A percentile compares a stretch with the other conserved stretches of the same genome.
Conservation (phyloP, 2,329 filamentous ascomycete species). For the Rhynchosporium graminicola region DNA sequence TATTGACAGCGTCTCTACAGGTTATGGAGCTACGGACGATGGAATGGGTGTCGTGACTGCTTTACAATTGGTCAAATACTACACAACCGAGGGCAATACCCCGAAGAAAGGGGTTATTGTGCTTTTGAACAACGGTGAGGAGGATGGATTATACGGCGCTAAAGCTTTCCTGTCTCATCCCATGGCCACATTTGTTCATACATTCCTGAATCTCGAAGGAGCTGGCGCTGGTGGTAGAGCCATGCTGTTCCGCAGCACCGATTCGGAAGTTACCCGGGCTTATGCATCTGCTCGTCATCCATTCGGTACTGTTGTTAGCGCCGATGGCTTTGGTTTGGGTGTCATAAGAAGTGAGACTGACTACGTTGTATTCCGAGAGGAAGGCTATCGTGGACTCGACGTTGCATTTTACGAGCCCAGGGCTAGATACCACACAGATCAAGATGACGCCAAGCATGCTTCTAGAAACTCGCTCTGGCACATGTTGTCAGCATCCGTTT, state of each 20-base stretch:
- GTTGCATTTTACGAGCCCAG: slow-evolving; percentile 88
- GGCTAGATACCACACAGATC: slow-evolving; percentile 84
- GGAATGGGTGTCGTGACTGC: slow-evolving; percentile 86
- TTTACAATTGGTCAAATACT: slow-evolving; percentile 84
- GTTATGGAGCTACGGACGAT: slow-evolving; percentile 91
- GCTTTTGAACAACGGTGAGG: slow-evolving; percentile 93
- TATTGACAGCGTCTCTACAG: slow-evolving; percentile 85
- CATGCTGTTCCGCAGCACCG: slow-evolving; percentile 83
- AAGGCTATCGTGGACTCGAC: slow-evolving; percentile 85
- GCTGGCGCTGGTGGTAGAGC: slow-evolving; percentile 89
- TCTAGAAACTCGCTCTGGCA: slow-evolving; percentile 78
- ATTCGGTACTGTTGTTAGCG: slow-evolving; percentile 79
- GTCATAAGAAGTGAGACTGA: slow-evolving; percentile 86
- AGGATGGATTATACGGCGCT: slow-evolving; percentile 88
- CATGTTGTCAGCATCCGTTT: slow-evolving; percentile 84
- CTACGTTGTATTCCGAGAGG: slow-evolving; percentile 77
- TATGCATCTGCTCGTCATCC: slow-evolving; percentile 74
- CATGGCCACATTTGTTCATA: slow-evolving; percentile 75
- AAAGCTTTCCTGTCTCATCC: slow-evolving; percentile 82
- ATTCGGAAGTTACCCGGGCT: slow-evolving; percentile 79
- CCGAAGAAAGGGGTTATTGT: slow-evolving; percentile 80
- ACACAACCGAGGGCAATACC: slow-evolving; percentile 69
- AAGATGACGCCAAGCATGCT: slow-evolving; percentile 82
- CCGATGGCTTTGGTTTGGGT: slow-evolving; percentile 79
- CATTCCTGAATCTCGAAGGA: slow-evolving; percentile 93